Percentiles rank a stretch among this genome's conserved stretches.
Evolutionary conservation across 75 land plant genomes (phyloP).

Genomic region (Larix kaempferi): DNA sequence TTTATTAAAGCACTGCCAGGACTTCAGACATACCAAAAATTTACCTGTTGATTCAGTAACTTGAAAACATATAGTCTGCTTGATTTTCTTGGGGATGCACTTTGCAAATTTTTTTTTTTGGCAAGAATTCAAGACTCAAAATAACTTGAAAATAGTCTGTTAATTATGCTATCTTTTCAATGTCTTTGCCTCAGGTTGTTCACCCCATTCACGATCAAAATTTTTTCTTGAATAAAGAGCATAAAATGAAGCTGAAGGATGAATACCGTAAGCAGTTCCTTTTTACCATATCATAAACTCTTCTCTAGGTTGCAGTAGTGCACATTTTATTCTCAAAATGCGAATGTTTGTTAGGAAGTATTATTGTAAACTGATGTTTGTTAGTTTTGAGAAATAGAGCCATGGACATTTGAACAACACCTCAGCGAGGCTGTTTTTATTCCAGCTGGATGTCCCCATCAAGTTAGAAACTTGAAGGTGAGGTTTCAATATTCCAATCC

Average conservation of each 20-base stretch:
- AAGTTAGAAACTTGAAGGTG: conserved; percentile 86
- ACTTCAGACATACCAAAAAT: too few relatives aligned
- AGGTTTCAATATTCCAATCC: neutral
- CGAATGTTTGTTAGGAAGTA: neutral
- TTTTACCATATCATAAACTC: conserved; percentile 3
- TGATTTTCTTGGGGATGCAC: too few relatives aligned
- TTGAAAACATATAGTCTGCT: too few relatives aligned
- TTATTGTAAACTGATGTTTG: neutral
- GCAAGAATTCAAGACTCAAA: too few relatives aligned
- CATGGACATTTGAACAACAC: conserved; percentile 94
- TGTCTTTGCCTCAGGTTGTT: conserved; percentile 27
- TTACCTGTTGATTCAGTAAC: too few relatives aligned
- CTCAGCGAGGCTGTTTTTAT: conserved; percentile 84
- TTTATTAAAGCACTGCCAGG: too few relatives aligned
- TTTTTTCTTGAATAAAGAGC: conserved; percentile 55
- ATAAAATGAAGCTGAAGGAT: conserved; percentile 53
- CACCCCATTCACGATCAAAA: conserved; percentile 85
- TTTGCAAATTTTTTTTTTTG: too few relatives aligned
- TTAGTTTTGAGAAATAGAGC: conserved; percentile 59
- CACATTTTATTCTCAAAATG: neutral
- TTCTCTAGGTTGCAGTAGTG: neutral
- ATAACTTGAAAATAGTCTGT: too few relatives aligned
- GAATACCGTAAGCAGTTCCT: neutral
- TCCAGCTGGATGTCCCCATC: conserved; percentile 98
- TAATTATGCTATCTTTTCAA: too few relatives aligned